Base-by-base conservation (phyloP, 208 protist species). In the Acanthamoeba healyi region DNA sequence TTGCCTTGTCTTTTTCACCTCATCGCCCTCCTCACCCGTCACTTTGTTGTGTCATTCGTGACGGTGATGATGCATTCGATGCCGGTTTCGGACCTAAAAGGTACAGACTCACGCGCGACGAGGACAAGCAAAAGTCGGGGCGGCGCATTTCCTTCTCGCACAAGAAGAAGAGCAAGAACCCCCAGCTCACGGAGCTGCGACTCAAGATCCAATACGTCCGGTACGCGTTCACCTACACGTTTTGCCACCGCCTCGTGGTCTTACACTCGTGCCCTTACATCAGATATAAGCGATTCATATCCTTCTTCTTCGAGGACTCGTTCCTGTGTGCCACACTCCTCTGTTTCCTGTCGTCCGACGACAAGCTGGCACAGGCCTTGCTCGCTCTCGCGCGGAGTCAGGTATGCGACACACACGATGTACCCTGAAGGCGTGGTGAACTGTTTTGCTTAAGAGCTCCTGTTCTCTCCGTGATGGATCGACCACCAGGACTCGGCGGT, bases 171-270 rank as follows among this genome's bases (percentile, higher is more conserved):
- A 29, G 51, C 22, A 82, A 82, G 42, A 51, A 12, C 17, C 40
- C 42, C 14, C 14, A 26, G 72, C 72, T 82, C 34, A 34, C 32
- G 6, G 72, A 82, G 24, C 17, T 82, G 40, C 12, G 72, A 7
- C 72, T 82, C 42, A 82, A 51, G 72, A 19, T 82, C 72, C 72
- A 82, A 29, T 82, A 82, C 36, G 72, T 82, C 17, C 34, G 72
- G 72, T 82, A 54, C 34, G 72, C 42, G 24, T n/a, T 5, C 26
- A 42, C 34, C 58, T 32, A 9, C 58, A 2, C 29, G 29, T 72
- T 38, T 29, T 72, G n/a, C 7, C 34, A 14, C 4, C 17, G 29
- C 4, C 12, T 72, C n/a, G 15, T 19, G 26, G 6, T 72, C 29
- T 14, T 29, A 29, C 29, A 72, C 34, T 40, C 63, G 10, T 29